A percentile compares a stretch with the other conserved stretches of the same genome.
phyloP scores from a whole-genome alignment of 2,329 filamentous ascomycete species.

The Elsinoe perseae region DNA sequence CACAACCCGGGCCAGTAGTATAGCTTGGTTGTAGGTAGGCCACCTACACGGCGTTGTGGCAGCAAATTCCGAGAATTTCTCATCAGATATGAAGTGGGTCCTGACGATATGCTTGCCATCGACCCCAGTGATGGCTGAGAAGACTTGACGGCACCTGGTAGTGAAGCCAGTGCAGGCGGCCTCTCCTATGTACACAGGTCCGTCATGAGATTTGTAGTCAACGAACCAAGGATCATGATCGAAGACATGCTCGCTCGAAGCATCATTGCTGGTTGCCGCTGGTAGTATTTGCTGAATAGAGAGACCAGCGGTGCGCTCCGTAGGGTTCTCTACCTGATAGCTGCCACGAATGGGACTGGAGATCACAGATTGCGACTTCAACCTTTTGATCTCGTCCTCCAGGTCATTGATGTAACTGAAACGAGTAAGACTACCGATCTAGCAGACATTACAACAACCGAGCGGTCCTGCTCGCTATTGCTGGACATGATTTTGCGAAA shows the following conservation, averaged over 20 bases:
- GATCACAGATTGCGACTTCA: constrained; percentile 18
- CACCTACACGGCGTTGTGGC: constrained; percentile 29
- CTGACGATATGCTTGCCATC: constrained; percentile 28
- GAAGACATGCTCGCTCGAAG: constrained; percentile 27
- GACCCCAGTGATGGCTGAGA: constrained; percentile 20
- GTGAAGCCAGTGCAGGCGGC: constrained; percentile 34
- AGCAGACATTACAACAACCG: no score
- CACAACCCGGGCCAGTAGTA: constrained; percentile 36
- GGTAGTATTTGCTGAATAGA: background rate
- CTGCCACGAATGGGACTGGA: no score
- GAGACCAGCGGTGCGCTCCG: constrained; percentile 2
- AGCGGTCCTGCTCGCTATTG: no score
- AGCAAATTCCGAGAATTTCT: constrained; percentile 31
- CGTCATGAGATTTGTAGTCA: constrained; percentile 24
- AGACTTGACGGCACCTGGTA: constrained; percentile 31
- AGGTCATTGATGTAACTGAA: constrained; percentile 27
- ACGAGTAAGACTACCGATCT: background rate
- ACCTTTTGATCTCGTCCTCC: constrained; percentile 27
- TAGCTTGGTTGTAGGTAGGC: constrained; percentile 35
- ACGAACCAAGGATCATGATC: constrained; percentile 34
- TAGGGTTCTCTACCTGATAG: no score
- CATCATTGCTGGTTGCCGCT: constrained; percentile 22
- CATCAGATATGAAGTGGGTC: constrained; percentile 29
- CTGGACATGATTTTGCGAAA: background rate
- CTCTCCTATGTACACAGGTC: constrained; percentile 33